Evolutionary conservation across 148 eudicot species (phyloP).

Genomic region (Rhododendron williamsianum): DNA sequence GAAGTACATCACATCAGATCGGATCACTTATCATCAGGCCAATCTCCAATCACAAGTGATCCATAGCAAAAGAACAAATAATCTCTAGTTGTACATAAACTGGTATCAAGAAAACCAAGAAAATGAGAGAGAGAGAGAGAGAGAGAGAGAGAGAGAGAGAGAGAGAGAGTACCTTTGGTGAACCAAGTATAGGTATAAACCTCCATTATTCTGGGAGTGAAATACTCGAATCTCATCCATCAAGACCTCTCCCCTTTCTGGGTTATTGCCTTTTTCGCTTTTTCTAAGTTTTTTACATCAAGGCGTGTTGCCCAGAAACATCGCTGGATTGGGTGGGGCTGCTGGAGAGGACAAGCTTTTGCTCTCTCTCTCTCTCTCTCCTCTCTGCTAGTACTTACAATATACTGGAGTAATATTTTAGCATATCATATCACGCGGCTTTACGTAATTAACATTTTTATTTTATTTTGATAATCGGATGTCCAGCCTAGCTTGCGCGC

Average conservation of each 20-base stretch:
- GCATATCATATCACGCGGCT: background rate
- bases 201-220: background rate
- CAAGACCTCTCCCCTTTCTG: background rate
- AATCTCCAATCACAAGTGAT: background rate
- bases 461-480: no score
- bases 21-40: background rate
- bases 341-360: background rate
- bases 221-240: background rate
- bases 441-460: background rate
- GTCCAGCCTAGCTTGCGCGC: accelerated
- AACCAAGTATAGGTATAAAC: background rate
- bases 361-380: background rate
- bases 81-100: background rate
- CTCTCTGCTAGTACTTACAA: background rate
- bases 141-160: conserved; percentile 1
- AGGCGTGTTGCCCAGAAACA: background rate
- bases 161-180: background rate
- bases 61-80: background rate
- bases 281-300: background rate
- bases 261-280: background rate
- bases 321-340: background rate
- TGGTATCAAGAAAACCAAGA: background rate
- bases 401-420: background rate
- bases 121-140: background rate
- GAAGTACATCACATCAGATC: conserved; percentile 1